A percentile compares a stretch with the other conserved stretches of the same genome.
These are phyloP conservation scores for Flaveria bidentis DNA, from an alignment of 129 eudicot genomes.

Conservation along the genomic window DNA sequence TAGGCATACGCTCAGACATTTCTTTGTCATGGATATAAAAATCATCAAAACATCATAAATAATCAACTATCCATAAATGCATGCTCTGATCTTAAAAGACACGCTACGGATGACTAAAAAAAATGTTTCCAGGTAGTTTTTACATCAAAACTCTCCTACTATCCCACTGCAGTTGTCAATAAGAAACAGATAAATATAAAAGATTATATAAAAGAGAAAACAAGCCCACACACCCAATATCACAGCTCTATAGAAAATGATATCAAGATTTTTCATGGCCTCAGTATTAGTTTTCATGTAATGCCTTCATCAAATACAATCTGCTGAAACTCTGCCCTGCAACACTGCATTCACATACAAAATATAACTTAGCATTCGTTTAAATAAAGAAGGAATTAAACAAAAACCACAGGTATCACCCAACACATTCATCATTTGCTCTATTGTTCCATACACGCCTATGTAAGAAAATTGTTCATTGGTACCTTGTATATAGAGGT, in stretches of 20 bases:
- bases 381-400: neutral
- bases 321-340: slow-evolving; percentile 95
- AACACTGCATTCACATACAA: slow-evolving; percentile 59
- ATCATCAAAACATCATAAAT: neutral
- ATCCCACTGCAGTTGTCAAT: slow-evolving; percentile 15
- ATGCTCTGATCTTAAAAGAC: neutral
- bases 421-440: neutral
- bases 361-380: neutral
- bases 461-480: too few relatives aligned
- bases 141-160: slow-evolving; percentile 36
- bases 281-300: slow-evolving; percentile 65
- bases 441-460: too few relatives aligned
- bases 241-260: slow-evolving; percentile 8
- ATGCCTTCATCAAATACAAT: slow-evolving; percentile 83
- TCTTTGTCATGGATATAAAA: neutral
- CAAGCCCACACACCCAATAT: slow-evolving; percentile 17
- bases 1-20: neutral
- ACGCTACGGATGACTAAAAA: slow-evolving; percentile 2
- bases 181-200: slow-evolving; percentile 16
- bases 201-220: slow-evolving; percentile 10
- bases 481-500: neutral
- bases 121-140: slow-evolving; percentile 9
- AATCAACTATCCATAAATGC: neutral
- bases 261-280: slow-evolving; percentile 8
- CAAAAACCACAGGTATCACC: neutral